These are phyloP conservation scores for Botrytis pseudocinerea DNA, from an alignment of 2,329 filamentous ascomycete species.

Conservation along the genomic window DNA sequence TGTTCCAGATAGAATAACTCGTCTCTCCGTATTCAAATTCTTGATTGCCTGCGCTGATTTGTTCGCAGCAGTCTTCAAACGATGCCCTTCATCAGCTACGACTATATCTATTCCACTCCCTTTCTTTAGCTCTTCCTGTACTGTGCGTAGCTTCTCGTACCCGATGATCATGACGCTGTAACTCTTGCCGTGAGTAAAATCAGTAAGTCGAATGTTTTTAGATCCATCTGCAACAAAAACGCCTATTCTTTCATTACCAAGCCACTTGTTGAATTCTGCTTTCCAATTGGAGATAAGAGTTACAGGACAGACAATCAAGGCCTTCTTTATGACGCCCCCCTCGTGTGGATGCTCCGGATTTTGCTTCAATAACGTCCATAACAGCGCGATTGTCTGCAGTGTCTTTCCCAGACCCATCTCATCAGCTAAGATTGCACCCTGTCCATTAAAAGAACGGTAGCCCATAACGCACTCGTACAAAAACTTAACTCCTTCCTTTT, in stretches of 20 bases:
- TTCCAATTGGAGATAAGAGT: conserved; percentile 73
- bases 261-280: conserved; percentile 72
- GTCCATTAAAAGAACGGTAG: conserved; percentile 63
- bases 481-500: conserved; percentile 68
- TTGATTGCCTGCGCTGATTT: conserved; percentile 88
- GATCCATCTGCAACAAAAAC: conserved; percentile 65
- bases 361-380: conserved; percentile 73
- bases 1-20: conserved; percentile 61
- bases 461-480: conserved; percentile 78
- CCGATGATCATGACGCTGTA: conserved; percentile 74
- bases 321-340: conserved; percentile 65
- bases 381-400: conserved; percentile 67
- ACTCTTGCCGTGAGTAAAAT: conserved; percentile 67
- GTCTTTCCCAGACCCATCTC: conserved; percentile 78
- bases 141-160: conserved; percentile 67
- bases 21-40: conserved; percentile 70
- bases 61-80: conserved; percentile 95
- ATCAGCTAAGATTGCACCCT: conserved; percentile 71
- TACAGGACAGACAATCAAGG: conserved; percentile 71
- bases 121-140: conserved; percentile 65
- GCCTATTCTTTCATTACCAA: conserved; percentile 68
- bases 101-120: conserved; percentile 73
- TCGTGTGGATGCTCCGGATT: conserved; percentile 60
- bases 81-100: conserved; percentile 95
- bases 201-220: conserved; percentile 56